Percentiles rank a stretch among this genome's conserved stretches.
Conservation (phyloP, 495 filamentous ascomycete genomes). For the Neurospora sp. region DNA sequence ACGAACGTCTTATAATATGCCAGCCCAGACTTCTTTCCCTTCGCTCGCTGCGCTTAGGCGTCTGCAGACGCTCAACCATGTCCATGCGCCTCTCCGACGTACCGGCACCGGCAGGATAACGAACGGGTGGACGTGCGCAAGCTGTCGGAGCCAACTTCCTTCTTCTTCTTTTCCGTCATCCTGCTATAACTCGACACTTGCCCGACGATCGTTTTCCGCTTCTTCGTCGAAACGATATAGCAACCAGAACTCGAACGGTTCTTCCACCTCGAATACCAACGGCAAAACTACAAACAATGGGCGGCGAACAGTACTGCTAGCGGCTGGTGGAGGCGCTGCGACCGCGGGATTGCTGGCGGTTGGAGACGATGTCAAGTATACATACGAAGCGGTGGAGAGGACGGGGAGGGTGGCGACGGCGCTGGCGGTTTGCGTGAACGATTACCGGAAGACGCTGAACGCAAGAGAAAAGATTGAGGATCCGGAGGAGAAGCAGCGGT, state of each 20-base stretch:
- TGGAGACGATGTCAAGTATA: conserved; percentile 62
- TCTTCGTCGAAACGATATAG: background rate
- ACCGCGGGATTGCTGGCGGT: conserved; percentile 54
- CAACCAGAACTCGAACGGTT: conserved; percentile 17
- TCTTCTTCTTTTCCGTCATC: background rate
- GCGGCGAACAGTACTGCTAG: conserved; percentile 15
- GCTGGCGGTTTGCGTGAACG: conserved; percentile 75
- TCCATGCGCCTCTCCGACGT: conserved; percentile 12
- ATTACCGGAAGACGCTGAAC: conserved; percentile 81
- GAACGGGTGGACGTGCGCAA: conserved; percentile 30
- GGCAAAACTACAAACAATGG: conserved; percentile 2
- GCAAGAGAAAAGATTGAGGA: conserved; percentile 43
- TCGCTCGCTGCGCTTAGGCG: background rate
- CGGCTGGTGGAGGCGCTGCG: conserved; percentile 38
- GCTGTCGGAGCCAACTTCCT: conserved; percentile 28
- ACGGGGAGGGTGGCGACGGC: conserved; percentile 70
- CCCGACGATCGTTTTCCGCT: conserved; percentile 13
- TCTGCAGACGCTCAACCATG: conserved; percentile 5
- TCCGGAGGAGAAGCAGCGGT: conserved; percentile 48
- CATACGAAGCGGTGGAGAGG: conserved; percentile 62
- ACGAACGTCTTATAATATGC: background rate
- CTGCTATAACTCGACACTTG: conserved; percentile 7
- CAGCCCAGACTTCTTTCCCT: background rate
- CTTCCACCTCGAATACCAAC: conserved; percentile 1
- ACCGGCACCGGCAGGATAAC: conserved; percentile 9